Evolutionary conservation across 164 flowering plant species (phyloP), one percentile per base, ranked within the genome.

Genomic region (Macadamia tetraphylla): DNA sequence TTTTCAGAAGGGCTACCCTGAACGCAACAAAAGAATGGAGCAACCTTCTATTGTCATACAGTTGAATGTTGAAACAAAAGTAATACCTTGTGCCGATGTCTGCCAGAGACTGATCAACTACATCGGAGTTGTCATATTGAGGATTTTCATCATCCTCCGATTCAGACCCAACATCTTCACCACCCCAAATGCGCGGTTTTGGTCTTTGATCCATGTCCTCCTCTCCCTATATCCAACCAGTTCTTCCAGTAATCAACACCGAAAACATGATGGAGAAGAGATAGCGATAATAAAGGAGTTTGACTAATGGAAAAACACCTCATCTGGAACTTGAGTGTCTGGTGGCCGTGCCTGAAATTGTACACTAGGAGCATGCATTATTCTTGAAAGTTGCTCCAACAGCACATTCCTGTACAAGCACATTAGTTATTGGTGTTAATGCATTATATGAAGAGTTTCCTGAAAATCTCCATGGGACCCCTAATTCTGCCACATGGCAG

Each of bases 331-430:
- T 83, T 86, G 48, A 11, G 83, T 78, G 15, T 69, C 64, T 15
- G 94, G 81, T 42, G 92, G 91, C 62, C 87, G 81, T 42, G 73
- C 75, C 72, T 89, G 97, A 72, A 93, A 91, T 52, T 81, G 94
- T 58, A 88, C 90, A 75, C 97, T 89, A 29, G 98, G 98, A 55
- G 83, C 84, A 82, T 88, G 90, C 35, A 84, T 80, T 49, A 93
- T 61, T 71, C 77, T 87, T 53, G 97, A 83, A 62, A 93, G 84
- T 75, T 88, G 95, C 73, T 90, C 98, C 61, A 93, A 75, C 58
- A 89, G 78, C 67, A 79, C 70, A 70, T 68, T 87, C 89, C 97
- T 91, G 78, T 67, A 70, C 60, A 60, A 15, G 6, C 12, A 35
- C 51, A 46, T 46, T 8, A 46, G 51, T 8, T 46, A 46, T 46